Base-by-base conservation (phyloP, 169 alveolate species). In the Cyclospora cayetanensis region DNA sequence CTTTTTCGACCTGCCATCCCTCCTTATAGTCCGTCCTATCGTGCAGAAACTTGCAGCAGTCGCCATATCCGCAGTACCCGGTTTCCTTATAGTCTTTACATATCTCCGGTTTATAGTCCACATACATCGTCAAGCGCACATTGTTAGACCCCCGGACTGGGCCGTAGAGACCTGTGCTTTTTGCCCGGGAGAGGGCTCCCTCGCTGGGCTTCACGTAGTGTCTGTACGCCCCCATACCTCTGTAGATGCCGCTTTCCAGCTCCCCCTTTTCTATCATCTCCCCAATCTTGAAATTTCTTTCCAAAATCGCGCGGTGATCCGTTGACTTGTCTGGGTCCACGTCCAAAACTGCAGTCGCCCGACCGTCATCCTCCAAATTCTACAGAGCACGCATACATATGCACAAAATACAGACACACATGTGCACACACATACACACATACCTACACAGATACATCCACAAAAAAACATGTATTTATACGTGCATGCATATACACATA, bases 11-110 rank as follows among this genome's bases (percentile, higher is more conserved):
- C 92, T 97, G 98, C 99, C 99, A 98, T 37, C 99, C 99, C 37
- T 97, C 90, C 82, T 98, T 98, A 93, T 98, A 99, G 92, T 99
- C 99, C 83, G 99, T 95, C 74, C 99, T 93, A 95, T 99, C 99
- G 95, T 99, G 99, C 60, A 99, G 95, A 93, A 97, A 99, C 84
- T 97, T 96, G 94, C 99, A 99, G 43, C 99, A 96, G 77, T 99
- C 92, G 55, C 99, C 99, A 93, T 97, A 99, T 1, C 99, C 99
- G 90, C 99, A 99, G 94, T 97, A 97, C 9, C 99, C 99, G 18
- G 99, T 98, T 88, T 98, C 99, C 92, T 98, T 97, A 93, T 96
- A 99, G 95, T 98, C 99, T 93, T 99, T 99, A 94, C 99, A 99
- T 37, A 98, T 92, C 79, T 98, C 99, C 9, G 99, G 99, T 63